Percentiles rank a stretch among this genome's conserved stretches.
Evolutionary conservation across 805 yeast genomes (phyloP).

Genomic region (Candida adriatica): DNA sequence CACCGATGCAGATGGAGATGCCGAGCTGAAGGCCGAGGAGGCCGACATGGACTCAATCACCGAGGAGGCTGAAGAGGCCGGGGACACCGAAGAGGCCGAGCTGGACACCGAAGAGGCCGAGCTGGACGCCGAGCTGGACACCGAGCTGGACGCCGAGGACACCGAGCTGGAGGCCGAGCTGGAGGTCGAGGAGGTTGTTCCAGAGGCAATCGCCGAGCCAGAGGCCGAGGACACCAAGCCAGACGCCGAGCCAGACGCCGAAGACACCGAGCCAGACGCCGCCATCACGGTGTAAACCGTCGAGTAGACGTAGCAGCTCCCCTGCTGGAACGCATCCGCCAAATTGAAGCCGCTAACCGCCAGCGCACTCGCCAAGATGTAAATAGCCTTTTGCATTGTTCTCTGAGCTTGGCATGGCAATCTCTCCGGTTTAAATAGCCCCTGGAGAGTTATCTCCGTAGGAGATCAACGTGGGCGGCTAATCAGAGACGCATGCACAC

Average conservation of each 20-base stretch:
- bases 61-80: constrained; percentile 1
- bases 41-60: constrained; percentile 1
- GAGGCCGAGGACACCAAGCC: constrained; percentile 1
- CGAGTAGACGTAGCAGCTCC: constrained; percentile 5
- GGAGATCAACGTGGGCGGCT: too few relatives aligned
- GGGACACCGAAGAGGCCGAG: constrained; percentile 1
- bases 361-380: constrained; percentile 2
- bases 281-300: constrained; percentile 4
- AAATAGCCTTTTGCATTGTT: constrained; percentile 2
- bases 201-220: not conserved
- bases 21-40: not conserved
- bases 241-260: constrained; percentile 1
- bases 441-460: too few relatives aligned
- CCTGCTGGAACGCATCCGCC: constrained; percentile 5
- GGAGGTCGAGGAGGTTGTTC: constrained; percentile 1
- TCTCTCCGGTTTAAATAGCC: too few relatives aligned
- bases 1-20: not conserved
- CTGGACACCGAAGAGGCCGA: not conserved
- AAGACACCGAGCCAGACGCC: not conserved
- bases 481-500: too few relatives aligned
- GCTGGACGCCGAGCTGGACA: not conserved
- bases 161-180: constrained; percentile 2
- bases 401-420: too few relatives aligned
- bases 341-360: constrained; percentile 3
- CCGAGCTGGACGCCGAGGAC: constrained; percentile 2